Evolutionary conservation across 352 stramenopile genomes (phyloP), one percentile per base, ranked within the genome.

Genomic region (Globisporangium lucens): DNA sequence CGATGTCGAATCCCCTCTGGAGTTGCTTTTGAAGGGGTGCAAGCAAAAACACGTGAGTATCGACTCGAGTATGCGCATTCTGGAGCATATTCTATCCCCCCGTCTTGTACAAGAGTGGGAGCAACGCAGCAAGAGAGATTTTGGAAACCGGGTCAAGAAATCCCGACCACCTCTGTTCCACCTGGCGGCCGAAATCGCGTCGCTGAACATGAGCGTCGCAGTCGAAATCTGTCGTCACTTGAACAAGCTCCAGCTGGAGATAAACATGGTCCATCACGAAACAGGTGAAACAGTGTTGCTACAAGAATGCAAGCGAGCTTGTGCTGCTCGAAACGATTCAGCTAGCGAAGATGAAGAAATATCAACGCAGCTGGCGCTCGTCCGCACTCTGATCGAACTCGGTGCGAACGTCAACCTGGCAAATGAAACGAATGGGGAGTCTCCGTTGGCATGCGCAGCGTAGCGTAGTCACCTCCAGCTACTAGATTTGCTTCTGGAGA

Each of bases 261-360:
- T 90, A 47, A 87, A 90, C 55, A 63, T 75, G 51, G 13, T 77
- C 3, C 75, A 88, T 51, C 52, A 66, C n/a, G 47, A 27, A 35
- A 87, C 73, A 7, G 59, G 57, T 0, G 82, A 90, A 55, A 82
- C 80, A 0, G 82, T 75, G 7, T 60, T 90, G 1, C 67, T 90
- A 8, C 75, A 81, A 66, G 80, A 90, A 27, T 90, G 82, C 61
- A 88, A 89, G 63, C 78, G 78, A 1, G 62, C 89, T 33, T 87
- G 82, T 56, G 22, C 51, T 47, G 36, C 49, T 27, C n/a, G 22
- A 49, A 15, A 20, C 7, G 15, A 4, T 51, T 15, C 20, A 20
- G 0, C 4, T 10, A 41, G 8, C 29, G 10, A 20, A 27, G 41
- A 66, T 9, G 41, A 36, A 47, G 47, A 71, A 20, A 38, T n/a